Percentiles rank a stretch among this genome's conserved stretches.
Conservation (phyloP, 176 grass and related monocot genomes). For the Hordeum marinum region DNA sequence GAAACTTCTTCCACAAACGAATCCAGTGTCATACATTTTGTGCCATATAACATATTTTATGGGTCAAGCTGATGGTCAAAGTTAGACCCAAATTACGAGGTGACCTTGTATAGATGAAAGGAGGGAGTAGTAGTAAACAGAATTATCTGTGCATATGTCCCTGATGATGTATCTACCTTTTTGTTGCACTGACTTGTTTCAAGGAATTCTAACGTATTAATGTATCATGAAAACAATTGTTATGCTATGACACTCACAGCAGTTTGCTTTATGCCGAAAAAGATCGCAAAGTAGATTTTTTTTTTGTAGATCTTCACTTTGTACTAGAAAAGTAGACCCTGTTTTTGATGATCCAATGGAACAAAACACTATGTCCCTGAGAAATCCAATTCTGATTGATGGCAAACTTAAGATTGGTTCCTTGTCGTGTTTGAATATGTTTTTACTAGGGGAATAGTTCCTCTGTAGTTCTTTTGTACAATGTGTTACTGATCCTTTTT, state of each 20-base stretch:
- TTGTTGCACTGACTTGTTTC: not conserved
- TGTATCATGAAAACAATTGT: not conserved
- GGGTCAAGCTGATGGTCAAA: not conserved
- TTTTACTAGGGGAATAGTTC: not conserved
- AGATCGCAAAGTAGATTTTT: not conserved
- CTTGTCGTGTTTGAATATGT: not conserved
- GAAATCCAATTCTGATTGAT: not conserved
- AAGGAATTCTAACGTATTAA: not conserved
- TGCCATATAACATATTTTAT: not conserved
- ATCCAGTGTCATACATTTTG: not conserved
- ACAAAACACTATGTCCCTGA: not conserved
- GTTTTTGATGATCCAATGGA: not conserved
- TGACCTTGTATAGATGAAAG: not conserved
- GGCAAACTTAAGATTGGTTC: not conserved
- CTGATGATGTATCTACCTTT: not conserved
- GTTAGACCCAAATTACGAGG: not conserved
- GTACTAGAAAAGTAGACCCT: not conserved
- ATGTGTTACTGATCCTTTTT: not conserved
- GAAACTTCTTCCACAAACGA: not conserved
- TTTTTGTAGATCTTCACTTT: not conserved
- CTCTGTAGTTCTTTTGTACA: conserved; percentile 3
- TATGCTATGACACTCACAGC: not conserved
- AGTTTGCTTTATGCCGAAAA: not conserved
- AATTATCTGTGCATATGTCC: not conserved
- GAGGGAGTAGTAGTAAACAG: not conserved